These are phyloP conservation scores for Phytophthora tentaculata DNA, from an alignment of 352 stramenopile genomes.

Conservation along the genomic window DNA sequence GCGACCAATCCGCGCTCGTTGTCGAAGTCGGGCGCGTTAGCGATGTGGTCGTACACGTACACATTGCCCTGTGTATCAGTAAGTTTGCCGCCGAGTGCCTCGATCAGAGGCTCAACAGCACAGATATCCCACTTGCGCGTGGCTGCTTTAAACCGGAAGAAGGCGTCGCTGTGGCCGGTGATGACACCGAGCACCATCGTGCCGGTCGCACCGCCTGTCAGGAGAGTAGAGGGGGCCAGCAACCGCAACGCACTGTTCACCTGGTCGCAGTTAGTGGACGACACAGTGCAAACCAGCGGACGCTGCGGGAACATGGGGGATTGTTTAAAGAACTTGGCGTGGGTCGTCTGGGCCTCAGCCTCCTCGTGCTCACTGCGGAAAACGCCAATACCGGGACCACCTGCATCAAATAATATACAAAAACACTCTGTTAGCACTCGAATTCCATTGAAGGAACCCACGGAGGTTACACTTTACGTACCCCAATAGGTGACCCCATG, in stretches of 20 bases:
- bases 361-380: slow-evolving; percentile 49
- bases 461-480: slow-evolving; percentile 16
- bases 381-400: slow-evolving; percentile 57
- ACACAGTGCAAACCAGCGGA: slow-evolving; percentile 58
- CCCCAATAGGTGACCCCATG: slow-evolving; percentile 72
- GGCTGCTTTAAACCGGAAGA: slow-evolving; percentile 71
- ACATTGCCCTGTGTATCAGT: slow-evolving; percentile 61
- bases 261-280: slow-evolving; percentile 57
- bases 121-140: slow-evolving; percentile 87
- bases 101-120: slow-evolving; percentile 69
- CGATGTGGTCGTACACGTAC: slow-evolving; percentile 68
- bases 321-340: slow-evolving; percentile 33
- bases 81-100: slow-evolving; percentile 59
- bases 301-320: slow-evolving; percentile 44
- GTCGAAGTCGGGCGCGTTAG: slow-evolving; percentile 59
- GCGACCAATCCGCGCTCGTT: slow-evolving; percentile 67
- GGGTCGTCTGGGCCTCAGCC: slow-evolving; percentile 27
- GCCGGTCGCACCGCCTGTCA: slow-evolving; percentile 69
- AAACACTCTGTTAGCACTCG: slow-evolving; percentile 4
- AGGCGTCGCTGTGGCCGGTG: slow-evolving; percentile 65
- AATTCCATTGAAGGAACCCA: background rate
- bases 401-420: slow-evolving; percentile 32
- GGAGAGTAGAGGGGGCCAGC: slow-evolving; percentile 44
- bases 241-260: slow-evolving; percentile 49
- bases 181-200: slow-evolving; percentile 78